These are phyloP conservation scores for Solanum rostratum DNA, from an alignment of 257 asterid genomes.

Conservation along the genomic window DNA sequence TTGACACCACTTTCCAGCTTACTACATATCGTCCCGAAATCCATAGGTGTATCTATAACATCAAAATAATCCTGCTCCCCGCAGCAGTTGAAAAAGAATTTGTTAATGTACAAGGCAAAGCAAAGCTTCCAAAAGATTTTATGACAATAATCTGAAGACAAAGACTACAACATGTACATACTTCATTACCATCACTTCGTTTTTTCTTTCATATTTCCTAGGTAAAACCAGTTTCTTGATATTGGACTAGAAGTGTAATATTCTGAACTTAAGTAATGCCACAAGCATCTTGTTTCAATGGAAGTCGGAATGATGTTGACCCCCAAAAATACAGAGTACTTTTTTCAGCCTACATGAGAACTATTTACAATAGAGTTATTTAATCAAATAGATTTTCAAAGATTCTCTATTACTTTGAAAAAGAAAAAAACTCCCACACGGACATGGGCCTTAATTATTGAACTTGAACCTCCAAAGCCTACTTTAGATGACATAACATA, in stretches of 20 bases:
- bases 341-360: background rate
- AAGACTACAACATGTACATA: background rate
- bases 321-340: background rate
- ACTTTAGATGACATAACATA: background rate
- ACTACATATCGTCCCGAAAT: constrained; percentile 90
- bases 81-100: background rate
- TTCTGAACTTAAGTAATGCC: background rate
- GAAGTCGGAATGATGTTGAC: background rate
- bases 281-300: background rate
- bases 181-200: background rate
- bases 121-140: background rate
- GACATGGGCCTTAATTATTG: background rate
- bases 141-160: background rate
- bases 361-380: background rate
- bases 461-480: background rate
- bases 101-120: background rate
- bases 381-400: background rate
- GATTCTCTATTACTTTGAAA: background rate
- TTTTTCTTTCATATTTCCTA: background rate
- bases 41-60: constrained; percentile 95
- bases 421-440: background rate
- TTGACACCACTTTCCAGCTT: constrained; percentile 80
- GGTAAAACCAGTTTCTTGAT: background rate
- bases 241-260: background rate
- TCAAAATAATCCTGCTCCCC: constrained; percentile 84